Conservation (phyloP, 176 grass and related monocot species). For the Typha latifolia region DNA sequence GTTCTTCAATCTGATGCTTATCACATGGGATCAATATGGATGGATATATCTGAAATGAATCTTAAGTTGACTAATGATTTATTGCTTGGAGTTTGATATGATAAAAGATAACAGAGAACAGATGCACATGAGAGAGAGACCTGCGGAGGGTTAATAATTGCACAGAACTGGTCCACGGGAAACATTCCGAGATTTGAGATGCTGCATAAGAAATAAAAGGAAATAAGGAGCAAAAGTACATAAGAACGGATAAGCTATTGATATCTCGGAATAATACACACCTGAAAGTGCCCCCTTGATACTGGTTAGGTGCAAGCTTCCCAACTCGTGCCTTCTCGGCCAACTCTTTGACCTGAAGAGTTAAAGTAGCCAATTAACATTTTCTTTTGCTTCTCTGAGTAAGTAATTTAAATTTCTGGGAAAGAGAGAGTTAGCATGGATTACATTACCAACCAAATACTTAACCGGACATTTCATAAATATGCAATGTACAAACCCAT, state of each 20-base stretch:
- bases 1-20: too few species aligned
- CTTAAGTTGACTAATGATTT: neutral
- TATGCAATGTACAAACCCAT: too few species aligned
- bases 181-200: conserved; percentile 99
- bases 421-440: neutral
- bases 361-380: neutral
- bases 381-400: neutral
- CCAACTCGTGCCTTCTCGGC: conserved; percentile 84
- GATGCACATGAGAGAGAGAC: conserved; percentile 9
- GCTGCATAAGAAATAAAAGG: conserved; percentile 30
- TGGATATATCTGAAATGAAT: neutral
- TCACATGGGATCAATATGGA: neutral
- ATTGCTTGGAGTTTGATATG: neutral
- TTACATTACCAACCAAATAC: too few species aligned
- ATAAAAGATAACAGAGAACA: neutral
- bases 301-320: conserved; percentile 78
- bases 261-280: neutral
- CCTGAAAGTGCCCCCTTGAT: conserved; percentile 92
- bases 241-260: conserved; percentile 4
- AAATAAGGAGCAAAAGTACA: conserved; percentile 19
- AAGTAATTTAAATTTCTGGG: neutral
- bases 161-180: conserved; percentile 94
- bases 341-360: conserved; percentile 73
- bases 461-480: too few species aligned
- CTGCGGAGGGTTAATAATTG: conserved; percentile 99